phyloP scores from a whole-genome alignment of 345 rosid genomes.

The Orychophragmus violaceus region DNA sequence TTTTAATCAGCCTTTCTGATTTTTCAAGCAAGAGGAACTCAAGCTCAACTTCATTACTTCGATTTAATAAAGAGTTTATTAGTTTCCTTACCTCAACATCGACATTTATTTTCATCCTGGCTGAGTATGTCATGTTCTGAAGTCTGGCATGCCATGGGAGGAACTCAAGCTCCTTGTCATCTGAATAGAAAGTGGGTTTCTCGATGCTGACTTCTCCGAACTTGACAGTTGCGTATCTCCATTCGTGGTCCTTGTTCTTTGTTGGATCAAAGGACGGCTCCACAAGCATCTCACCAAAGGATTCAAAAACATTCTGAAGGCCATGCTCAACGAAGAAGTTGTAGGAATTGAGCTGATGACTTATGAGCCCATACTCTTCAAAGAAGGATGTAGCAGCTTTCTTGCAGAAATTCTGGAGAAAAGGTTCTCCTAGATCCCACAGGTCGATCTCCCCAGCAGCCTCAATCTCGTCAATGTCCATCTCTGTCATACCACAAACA shows the following conservation, averaged over 20 bases:
- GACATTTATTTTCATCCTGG: slow-evolving; percentile 60
- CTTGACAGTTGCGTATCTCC: slow-evolving; percentile 43
- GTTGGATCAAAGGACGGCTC: slow-evolving; percentile 71
- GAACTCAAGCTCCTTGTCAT: slow-evolving; percentile 37
- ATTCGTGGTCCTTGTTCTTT: slow-evolving; percentile 57
- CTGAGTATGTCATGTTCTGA: slow-evolving; percentile 88
- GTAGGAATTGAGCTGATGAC: slow-evolving; percentile 82
- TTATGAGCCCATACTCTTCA: slow-evolving; percentile 60
- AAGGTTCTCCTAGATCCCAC: slow-evolving; percentile 43
- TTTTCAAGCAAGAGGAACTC: background rate
- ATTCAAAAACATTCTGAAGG: slow-evolving; percentile 54
- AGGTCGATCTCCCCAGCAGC: slow-evolving; percentile 23
- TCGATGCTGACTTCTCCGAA: slow-evolving; percentile 42
- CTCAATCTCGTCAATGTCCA: slow-evolving; percentile 25
- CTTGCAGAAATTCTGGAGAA: slow-evolving; percentile 49
- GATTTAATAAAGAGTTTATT: background rate
- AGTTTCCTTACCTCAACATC: slow-evolving; percentile 52
- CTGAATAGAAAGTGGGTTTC: slow-evolving; percentile 44
- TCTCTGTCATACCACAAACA: background rate
- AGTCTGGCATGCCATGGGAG: slow-evolving; percentile 78
- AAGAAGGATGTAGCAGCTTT: slow-evolving; percentile 59
- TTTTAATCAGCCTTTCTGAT: background rate
- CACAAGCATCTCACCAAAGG: slow-evolving; percentile 52
- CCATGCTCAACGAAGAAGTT: slow-evolving; percentile 62
- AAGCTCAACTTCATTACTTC: too few species aligned